Evolutionary conservation across 345 rosid species (phyloP), one percentile per base, ranked within the genome.

Genomic region (Raphanus sativus): DNA sequence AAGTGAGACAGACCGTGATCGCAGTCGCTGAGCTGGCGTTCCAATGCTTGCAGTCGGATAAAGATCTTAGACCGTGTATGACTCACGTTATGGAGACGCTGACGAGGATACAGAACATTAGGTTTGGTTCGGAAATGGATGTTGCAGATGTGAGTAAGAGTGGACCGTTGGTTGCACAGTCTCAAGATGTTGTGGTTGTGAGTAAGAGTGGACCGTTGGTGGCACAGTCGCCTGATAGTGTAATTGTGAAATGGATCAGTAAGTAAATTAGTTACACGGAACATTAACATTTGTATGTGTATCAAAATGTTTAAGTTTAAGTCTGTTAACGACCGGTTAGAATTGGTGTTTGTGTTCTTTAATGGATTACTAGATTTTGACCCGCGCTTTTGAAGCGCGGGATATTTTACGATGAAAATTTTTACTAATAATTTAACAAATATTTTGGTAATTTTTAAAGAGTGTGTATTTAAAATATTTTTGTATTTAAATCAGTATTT

Each of bases 11-110:
- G 65, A 83, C 75, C 81, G 88, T 94, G 48, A 81, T 68, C 32
- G 87, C 88, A 0, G 97, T 90, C 11, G 97, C 97, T 15, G 97
- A 90, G 84, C 75, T 94, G 67, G 97, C 95, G 32, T 92, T 92
- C 83, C 93, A 65, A 8, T 94, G 98, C 73, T 84, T 94, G 77
- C 97, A 92, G 62, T 7, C 73, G 12, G 87, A 77, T 38, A 92
- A 89, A 67, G 95, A 92, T 26, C 32, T 83, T 83, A 86, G 98
- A 60, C 98, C 98, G 0, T 73, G 80, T 1, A 94, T 92, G 97
- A 77, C 66, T 1, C 81, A 85, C 40, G 94, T 88, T 33, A 73
- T 80, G 4, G 83, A 83, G 75, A 75, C 84, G 11, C 71, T 94
- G 24, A 74, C 74, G 78, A 77, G 70, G 6, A 85, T 92, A 82